These are phyloP conservation scores for Wickerhamomyces rabaulensis DNA, from an alignment of 805 yeast species.

Conservation along the genomic window DNA sequence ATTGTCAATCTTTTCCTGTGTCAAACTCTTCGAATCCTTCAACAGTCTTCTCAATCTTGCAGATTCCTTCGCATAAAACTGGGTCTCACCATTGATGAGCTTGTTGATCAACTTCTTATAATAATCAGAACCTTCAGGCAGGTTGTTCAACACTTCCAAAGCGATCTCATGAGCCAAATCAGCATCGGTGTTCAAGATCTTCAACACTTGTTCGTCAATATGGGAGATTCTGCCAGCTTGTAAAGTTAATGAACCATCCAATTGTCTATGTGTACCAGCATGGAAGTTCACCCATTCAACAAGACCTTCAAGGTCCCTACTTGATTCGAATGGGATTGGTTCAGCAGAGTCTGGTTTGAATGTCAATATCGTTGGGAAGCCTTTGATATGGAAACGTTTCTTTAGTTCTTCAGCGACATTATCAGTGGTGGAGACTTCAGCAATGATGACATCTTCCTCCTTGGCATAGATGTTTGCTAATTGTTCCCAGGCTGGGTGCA, in stretches of 20 bases:
- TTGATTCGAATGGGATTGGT: slow-evolving; percentile 28
- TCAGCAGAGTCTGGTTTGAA: slow-evolving; percentile 34
- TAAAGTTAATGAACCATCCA: slow-evolving; percentile 30
- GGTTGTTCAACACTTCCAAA: slow-evolving; percentile 25
- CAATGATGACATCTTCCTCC: slow-evolving; percentile 35
- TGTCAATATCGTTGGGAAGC: slow-evolving; percentile 47
- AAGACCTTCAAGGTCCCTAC: slow-evolving; percentile 43
- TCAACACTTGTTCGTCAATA: slow-evolving; percentile 18
- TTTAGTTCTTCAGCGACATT: slow-evolving; percentile 39
- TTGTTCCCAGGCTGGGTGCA: slow-evolving; percentile 42
- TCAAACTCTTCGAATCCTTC: slow-evolving; percentile 27
- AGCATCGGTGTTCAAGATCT: slow-evolving; percentile 22
- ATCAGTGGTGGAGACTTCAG: slow-evolving; percentile 38
- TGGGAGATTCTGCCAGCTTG: slow-evolving; percentile 24
- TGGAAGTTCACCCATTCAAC: slow-evolving; percentile 46
- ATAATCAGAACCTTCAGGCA: slow-evolving; percentile 32
- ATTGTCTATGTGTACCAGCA: slow-evolving; percentile 29
- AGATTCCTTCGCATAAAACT: slow-evolving; percentile 37
- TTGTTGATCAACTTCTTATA: slow-evolving; percentile 44
- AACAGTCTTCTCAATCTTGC: slow-evolving; percentile 39
- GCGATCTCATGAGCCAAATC: slow-evolving; percentile 21
- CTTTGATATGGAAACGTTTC: slow-evolving; percentile 33
- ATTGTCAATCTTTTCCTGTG: slow-evolving; percentile 39
- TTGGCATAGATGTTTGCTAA: slow-evolving; percentile 39
- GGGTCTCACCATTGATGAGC: slow-evolving; percentile 37